Base-by-base conservation (phyloP, 2,329 filamentous ascomycete genomes). In the Didymella lethalis region DNA sequence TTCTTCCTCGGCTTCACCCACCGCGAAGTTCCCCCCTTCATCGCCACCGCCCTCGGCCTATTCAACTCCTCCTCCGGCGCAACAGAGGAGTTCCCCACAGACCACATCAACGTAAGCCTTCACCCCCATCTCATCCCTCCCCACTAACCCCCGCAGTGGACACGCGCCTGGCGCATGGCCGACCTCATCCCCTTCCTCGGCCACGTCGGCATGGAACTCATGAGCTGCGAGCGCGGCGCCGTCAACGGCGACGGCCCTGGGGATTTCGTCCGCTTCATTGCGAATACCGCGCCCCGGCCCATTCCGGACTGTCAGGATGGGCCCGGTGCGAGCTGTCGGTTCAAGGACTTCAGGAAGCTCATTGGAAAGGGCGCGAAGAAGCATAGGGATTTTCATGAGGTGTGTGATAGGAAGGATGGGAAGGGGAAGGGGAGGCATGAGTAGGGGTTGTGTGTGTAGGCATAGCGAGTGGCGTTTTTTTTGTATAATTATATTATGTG, bases 1-100 rank as follows among this genome's bases (percentile, higher is more conserved):
- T 80, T 90, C 16, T 88, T 87, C 67, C 80, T 90, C 36, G 86
- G 85, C 58, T 90, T 90, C 76, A 90, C 88, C 0, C 88, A 90
- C 69, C 83, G 88, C 14, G 87, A 90, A 71, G 78, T 90, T 3
- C 88, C 87, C 0, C 87, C 88, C 0, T 88, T 86, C 65, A 85
- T 89, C 1, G 78, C 87, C 1, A 88, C 89, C 0, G 87, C 88
- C 0, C 82, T 90, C 72, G 88, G 88, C 0, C 78, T 90, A 2
- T 90, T 89, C 80, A 90, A 90, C 78, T 88, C 88, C 68, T 87
- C 85, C 1, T 79, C 87, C 62, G 86, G 87, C 55, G 83, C 83
- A 25, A 86, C 85, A 1, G 89, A 90, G 81, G 86, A 88, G 0
- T 78, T 84, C 0, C 82, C 87, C 59, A 79, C 80, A 10, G 85